Evolutionary conservation across 306 rosid genomes (phyloP).

Genomic region (Trifolium repens): DNA sequence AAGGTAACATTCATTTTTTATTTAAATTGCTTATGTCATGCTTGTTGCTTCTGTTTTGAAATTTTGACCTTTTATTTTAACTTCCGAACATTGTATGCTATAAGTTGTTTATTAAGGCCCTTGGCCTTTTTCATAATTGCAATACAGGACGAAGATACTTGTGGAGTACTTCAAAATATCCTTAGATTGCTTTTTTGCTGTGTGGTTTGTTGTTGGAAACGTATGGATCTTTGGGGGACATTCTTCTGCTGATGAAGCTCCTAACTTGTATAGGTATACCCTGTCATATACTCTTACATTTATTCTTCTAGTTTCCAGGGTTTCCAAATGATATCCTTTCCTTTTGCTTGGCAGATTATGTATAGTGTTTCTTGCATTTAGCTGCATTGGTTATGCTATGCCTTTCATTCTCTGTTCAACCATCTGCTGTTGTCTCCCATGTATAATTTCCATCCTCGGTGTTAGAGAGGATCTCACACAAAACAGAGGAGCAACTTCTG

Average conservation of each 20-base stretch:
- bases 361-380: conserved; percentile 88
- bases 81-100: conserved; percentile 23
- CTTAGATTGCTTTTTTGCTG: conserved; percentile 94
- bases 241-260: conserved; percentile 73
- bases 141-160: conserved; percentile 69
- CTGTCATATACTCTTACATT: conserved; percentile 32
- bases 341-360: conserved; percentile 76
- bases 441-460: conserved; percentile 93
- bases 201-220: conserved; percentile 98
- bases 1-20: not conserved
- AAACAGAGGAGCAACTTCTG: conserved; percentile 89
- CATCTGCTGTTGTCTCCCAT: conserved; percentile 97
- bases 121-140: conserved; percentile 35
- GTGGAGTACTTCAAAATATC: conserved; percentile 93
- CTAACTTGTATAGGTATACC: conserved; percentile 89
- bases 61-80: conserved; percentile 17
- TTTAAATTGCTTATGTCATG: conserved; percentile 19
- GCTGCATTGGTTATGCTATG: conserved; percentile 98
- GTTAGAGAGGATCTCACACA: conserved; percentile 86
- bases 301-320: conserved; percentile 28
- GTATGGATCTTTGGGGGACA: conserved; percentile 98
- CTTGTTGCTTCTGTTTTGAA: conserved; percentile 11
- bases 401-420: conserved; percentile 98
- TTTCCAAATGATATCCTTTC: conserved; percentile 32
- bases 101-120: conserved; percentile 41